phyloP scores from a whole-genome alignment of 192 early-diverging fungal species.

The Coemansia aciculifera region DNA sequence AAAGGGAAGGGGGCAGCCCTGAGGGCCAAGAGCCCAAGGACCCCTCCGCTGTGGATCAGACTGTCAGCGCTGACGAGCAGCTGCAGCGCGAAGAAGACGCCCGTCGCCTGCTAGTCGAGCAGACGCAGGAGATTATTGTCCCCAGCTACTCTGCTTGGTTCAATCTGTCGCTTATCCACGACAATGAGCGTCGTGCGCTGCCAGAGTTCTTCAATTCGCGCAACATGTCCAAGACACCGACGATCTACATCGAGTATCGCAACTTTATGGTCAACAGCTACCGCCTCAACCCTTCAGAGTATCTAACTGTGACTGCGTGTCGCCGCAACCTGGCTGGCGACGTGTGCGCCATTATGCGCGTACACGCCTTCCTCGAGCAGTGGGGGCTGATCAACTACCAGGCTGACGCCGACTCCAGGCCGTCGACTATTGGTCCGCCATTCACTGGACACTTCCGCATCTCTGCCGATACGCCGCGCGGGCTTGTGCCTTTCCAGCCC shows the following conservation, averaged over 20 bases:
- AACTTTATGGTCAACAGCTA: conserved; percentile 99
- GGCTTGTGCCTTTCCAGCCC: conserved; percentile 86
- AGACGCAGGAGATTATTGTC: conserved; percentile 70
- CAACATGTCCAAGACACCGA: conserved; percentile 91
- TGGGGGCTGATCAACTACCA: conserved; percentile 99
- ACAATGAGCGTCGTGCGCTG: conserved; percentile 83
- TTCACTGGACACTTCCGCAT: conserved; percentile 97
- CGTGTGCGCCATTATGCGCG: conserved; percentile 97
- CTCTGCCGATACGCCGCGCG: conserved; percentile 93
- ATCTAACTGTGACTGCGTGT: conserved; percentile 97
- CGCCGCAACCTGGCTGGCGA: conserved; percentile 95
- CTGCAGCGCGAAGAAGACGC: conserved; percentile 66
- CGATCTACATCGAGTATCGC: conserved; percentile 91
- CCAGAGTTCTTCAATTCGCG: conserved; percentile 96
- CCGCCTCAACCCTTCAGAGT: conserved; percentile 92
- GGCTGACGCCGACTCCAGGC: conserved; percentile 89
- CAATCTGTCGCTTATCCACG: conserved; percentile 72
- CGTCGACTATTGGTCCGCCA: conserved; percentile 88
- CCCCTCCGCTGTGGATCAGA: conserved; percentile 30
- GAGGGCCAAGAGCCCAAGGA: conserved; percentile 20
- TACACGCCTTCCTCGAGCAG: conserved; percentile 98
- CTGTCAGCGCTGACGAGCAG: conserved; percentile 22
- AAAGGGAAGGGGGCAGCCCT: background rate
- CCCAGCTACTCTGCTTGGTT: conserved; percentile 98
- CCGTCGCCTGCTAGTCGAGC: conserved; percentile 63